A percentile compares a stretch with the other conserved stretches of the same genome.
These are phyloP conservation scores for Fusarium sp. DNA, from an alignment of 2,329 filamentous ascomycete species.

Conservation along the genomic window DNA sequence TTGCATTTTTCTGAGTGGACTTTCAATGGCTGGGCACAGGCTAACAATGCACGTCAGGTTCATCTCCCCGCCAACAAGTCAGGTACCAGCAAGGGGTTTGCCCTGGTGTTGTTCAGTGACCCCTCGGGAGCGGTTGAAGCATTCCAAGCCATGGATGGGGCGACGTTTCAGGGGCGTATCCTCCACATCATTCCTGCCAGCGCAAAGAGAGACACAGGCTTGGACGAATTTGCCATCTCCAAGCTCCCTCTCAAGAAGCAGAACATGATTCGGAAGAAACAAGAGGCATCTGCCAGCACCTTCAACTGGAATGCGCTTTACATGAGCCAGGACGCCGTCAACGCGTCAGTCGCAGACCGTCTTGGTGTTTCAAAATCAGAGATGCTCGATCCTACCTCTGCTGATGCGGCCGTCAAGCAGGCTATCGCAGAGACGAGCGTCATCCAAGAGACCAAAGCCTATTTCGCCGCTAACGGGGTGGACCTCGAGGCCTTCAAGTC, in stretches of 20 bases:
- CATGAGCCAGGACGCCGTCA: conserved; percentile 96
- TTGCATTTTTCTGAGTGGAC: conserved; percentile 33
- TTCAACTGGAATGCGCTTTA: conserved; percentile 99
- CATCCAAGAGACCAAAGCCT: conserved; percentile 95
- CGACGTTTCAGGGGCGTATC: conserved; percentile 91
- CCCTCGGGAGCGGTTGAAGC: conserved; percentile 81
- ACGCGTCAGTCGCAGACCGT: conserved; percentile 86
- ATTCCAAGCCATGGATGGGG: conserved; percentile 83
- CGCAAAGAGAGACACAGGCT: conserved; percentile 81
- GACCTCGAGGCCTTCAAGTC: conserved; percentile 93
- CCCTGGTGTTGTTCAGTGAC: conserved; percentile 83
- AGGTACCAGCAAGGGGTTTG: conserved; percentile 88
- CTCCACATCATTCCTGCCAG: conserved; percentile 89
- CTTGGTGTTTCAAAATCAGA: conserved; percentile 92
- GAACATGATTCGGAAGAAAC: conserved; percentile 86
- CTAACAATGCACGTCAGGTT: conserved; percentile 69
- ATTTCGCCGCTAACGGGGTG: conserved; percentile 88
- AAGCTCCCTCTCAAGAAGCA: conserved; percentile 96
- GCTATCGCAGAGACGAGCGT: conserved; percentile 95
- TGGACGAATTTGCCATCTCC: conserved; percentile 90
- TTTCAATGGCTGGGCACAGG: conserved; percentile 29
- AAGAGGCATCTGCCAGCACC: conserved; percentile 78
- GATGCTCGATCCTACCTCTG: conserved; percentile 92
- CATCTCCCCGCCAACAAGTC: conserved; percentile 83
- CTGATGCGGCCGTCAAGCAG: conserved; percentile 95